Percentiles rank a stretch among this genome's conserved stretches.
phyloP scores from a whole-genome alignment of 257 asterid genomes.

The Solanum habrochaites region DNA sequence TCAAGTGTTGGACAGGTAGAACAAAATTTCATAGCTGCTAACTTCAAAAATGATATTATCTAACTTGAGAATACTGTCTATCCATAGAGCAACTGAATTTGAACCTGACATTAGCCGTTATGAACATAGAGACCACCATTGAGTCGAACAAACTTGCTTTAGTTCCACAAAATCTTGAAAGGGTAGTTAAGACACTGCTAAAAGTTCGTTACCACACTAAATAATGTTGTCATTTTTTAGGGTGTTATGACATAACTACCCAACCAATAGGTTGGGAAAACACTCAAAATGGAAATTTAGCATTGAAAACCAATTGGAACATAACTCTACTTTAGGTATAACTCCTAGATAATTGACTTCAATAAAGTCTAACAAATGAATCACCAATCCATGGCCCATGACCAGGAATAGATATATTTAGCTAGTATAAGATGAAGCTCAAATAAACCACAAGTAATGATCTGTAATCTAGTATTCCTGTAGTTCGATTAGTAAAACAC shows the following conservation, averaged over 20 bases:
- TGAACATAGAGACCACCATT: neutral
- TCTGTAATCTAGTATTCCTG: neutral
- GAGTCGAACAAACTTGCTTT: neutral
- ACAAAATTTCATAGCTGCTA: neutral
- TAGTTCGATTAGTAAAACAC: neutral
- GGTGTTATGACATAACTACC: neutral
- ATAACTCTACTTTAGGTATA: neutral
- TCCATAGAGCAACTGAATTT: neutral
- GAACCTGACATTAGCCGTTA: neutral
- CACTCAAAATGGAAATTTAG: neutral
- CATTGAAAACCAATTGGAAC: neutral
- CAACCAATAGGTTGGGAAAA: neutral
- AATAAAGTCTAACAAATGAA: neutral
- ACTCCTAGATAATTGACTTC: neutral
- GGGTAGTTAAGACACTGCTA: neutral
- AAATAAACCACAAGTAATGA: neutral
- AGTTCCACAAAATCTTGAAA: neutral
- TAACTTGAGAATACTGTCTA: neutral
- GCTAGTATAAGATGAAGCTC: neutral
- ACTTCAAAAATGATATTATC: neutral
- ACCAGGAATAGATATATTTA: neutral
- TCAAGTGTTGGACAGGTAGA: neutral
- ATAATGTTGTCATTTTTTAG: neutral
- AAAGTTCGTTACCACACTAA: neutral
- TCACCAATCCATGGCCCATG: neutral